Evolutionary conservation across 257 asterid species (phyloP), one percentile per base, ranked within the genome.

Genomic region (Anisodus acutangulus): DNA sequence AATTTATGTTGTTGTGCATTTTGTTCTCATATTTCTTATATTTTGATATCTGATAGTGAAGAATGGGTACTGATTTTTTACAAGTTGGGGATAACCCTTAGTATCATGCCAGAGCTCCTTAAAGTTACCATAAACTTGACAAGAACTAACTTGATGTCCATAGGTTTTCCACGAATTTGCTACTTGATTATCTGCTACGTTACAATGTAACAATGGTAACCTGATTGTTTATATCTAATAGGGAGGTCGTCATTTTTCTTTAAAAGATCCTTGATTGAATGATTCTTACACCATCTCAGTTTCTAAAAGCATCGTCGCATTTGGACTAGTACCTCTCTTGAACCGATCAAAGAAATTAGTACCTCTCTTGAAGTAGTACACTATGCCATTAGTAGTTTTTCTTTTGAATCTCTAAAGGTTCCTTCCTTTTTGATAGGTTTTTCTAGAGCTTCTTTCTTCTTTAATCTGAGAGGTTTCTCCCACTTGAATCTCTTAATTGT

Each of bases 391-490:
- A 47, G 41, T 47, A 47, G 59, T 45, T 72, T 74, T 49, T 43
- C 3, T 6, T 72, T 49, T 19, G 59, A 74, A 19, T 47, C 3
- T 49, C 60, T 22, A 2, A 74, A 1, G 60, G 3, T 66, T 31
- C 43, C 16, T 63, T 55, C n/a, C 60, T 55, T 55, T 55, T 13
- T 55, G 8, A 13, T 55, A 55, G n/a, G 60, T 35, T 67, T 67
- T 49, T 5, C 22, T 67, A 35, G 35, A 1, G 11, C 49, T 67
- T 67, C 19, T 6, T 35, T 67, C 19, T 35, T 11, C 74, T 35
- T 67, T 67, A 47, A 47, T 47, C 55, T 47, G 60, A 74, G 80
- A 74, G 80, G 60, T 19, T 49, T 74, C 80, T 72, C 19, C 72
- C 41, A 49, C 80, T 6, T 47, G 78, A 47, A 51, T 74, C 60